Percentiles rank a stretch among this genome's conserved stretches.
Evolutionary conservation across 176 grass and related monocot genomes (phyloP).

Genomic region (Ensete ventricosum): DNA sequence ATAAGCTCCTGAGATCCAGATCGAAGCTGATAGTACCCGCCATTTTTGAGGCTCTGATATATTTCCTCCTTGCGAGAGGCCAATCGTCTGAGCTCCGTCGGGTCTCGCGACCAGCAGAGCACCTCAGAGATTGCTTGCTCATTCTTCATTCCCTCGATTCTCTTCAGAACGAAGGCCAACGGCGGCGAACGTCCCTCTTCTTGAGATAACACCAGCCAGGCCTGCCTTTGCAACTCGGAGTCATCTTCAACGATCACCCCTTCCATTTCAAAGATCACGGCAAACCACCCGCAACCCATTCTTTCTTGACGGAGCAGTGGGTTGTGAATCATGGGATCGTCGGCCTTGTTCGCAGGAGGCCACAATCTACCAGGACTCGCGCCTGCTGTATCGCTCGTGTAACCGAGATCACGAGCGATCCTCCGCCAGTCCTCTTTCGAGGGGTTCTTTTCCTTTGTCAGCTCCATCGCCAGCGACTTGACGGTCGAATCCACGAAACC

Average conservation of each 20-base stretch:
- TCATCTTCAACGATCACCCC: conserved; percentile 86
- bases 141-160: conserved; percentile 81
- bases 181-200: conserved; percentile 80
- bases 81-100: conserved; percentile 42
- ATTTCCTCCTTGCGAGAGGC: conserved; percentile 74
- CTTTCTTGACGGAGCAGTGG: conserved; percentile 66
- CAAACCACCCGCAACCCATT: conserved; percentile 91
- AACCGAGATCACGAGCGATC: conserved; percentile 35
- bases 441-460: conserved; percentile 53
- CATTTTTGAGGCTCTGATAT: conserved; percentile 32
- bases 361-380: conserved; percentile 34
- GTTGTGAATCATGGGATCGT: conserved; percentile 69
- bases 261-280: conserved; percentile 88
- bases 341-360: conserved; percentile 61
- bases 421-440: conserved; percentile 30
- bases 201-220: conserved; percentile 55
- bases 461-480: conserved; percentile 44
- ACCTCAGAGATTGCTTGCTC: conserved; percentile 89
- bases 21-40: conserved; percentile 51
- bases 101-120: conserved; percentile 83
- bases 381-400: conserved; percentile 27
- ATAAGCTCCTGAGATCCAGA: conserved; percentile 75
- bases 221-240: conserved; percentile 44
- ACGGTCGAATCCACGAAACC: conserved; percentile 27
- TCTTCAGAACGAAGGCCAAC: conserved; percentile 41